Evolutionary conservation across 169 alveolate species (phyloP), one percentile per base, ranked within the genome.

Genomic region (Cyclospora cayetanensis): DNA sequence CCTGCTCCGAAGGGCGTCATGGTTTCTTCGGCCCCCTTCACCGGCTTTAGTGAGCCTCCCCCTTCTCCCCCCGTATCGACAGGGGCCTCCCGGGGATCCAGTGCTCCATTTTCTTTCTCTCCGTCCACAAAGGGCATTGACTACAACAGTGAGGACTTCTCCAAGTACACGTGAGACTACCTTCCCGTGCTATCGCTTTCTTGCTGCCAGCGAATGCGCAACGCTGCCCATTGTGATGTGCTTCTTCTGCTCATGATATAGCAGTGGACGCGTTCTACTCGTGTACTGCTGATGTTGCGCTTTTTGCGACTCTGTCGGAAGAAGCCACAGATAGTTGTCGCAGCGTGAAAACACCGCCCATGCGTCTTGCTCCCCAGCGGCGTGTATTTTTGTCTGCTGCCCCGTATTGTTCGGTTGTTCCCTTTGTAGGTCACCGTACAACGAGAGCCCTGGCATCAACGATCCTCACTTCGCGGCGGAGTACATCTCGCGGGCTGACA

Each of bases 341-440:
- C n/a, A n/a, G n/a, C n/a, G n/a, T n/a, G n/a, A n/a, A n/a, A n/a
- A n/a, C n/a, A n/a, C n/a, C n/a, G n/a, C n/a, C n/a, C n/a, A n/a
- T n/a, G n/a, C n/a, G n/a, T n/a, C n/a, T n/a, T n/a, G n/a, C n/a
- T n/a, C n/a, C n/a, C n/a, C n/a, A n/a, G n/a, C n/a, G n/a, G n/a
- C n/a, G 12, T 66, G 79, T 9, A 9, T n/a, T 5, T 15, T 20
- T 41, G 4, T 22, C 72, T 60, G 31, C 70, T 42, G 70, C 50
- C 29, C 7, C 29, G 25, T 39, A 2, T 4, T 25, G 20, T 50
- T 27, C 46, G 27, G 60, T 27, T 74, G 84, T 37, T 72, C 42
- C 84, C 35, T 34, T 25, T 55, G 77, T 76, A 86, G 92, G 39
- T 86, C 92, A 2, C 86, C 92, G 74, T 66, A 68, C 76, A 42